Percentiles rank a stretch among this genome's conserved stretches.
These are phyloP conservation scores for Candida sanyaensis DNA, from an alignment of 1,139 yeast species.

Conservation along the genomic window DNA sequence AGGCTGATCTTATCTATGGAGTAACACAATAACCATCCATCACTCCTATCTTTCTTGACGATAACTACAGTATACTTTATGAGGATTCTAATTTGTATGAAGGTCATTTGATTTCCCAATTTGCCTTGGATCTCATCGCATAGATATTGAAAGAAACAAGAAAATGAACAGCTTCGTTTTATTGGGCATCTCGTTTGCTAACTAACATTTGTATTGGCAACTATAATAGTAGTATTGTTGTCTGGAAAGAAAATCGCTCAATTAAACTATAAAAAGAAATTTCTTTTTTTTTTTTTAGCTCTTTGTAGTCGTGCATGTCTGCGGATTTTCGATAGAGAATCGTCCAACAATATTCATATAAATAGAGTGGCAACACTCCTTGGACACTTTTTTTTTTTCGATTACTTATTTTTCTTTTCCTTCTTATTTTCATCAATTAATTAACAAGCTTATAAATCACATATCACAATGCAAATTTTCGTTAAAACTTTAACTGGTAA, in stretches of 20 bases:
- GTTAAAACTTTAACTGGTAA: constrained; percentile 67
- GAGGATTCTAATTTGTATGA: too few species aligned
- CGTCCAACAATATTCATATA: not conserved
- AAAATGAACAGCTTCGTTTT: not conserved
- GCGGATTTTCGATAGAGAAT: not conserved
- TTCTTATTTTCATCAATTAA: constrained; percentile 4
- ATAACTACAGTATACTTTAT: too few species aligned
- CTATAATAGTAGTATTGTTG: not conserved
- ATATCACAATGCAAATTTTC: constrained; percentile 94
- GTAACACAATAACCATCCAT: not conserved
- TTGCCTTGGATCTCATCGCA: too few species aligned
- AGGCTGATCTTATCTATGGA: not conserved
- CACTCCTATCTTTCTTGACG: too few species aligned
- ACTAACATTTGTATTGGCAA: not conserved
- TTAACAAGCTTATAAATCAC: constrained; percentile 43
- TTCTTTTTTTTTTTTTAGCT: not conserved
- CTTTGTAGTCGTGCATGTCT: not conserved
- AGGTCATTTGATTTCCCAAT: too few species aligned
- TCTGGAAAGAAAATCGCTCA: not conserved
- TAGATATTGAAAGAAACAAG: too few species aligned
- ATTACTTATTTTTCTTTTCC: not conserved
- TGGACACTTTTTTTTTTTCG: not conserved
- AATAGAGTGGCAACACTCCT: not conserved
- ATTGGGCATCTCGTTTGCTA: not conserved
- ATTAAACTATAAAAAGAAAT: not conserved